These are phyloP conservation scores for Calonectria fujianensis DNA, from an alignment of 2,329 filamentous ascomycete species.

Conservation along the genomic window DNA sequence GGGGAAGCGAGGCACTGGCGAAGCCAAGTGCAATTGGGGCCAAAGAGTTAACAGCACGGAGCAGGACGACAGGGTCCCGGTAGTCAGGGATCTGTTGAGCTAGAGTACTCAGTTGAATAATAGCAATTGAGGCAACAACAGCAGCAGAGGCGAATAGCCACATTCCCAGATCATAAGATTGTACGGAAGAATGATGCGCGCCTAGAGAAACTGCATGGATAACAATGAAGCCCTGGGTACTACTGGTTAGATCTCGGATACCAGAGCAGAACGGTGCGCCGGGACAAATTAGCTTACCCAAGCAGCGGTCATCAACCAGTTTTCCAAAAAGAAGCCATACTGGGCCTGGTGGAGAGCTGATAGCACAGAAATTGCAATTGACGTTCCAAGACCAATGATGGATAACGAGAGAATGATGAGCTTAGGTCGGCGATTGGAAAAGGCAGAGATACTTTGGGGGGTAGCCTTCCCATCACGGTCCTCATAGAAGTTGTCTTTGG, in stretches of 20 bases:
- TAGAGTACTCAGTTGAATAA: constrained; percentile 67
- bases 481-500: constrained; percentile 73
- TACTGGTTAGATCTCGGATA: constrained; percentile 26
- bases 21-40: constrained; percentile 67
- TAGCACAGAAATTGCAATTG: constrained; percentile 74
- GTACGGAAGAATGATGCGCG: constrained; percentile 70
- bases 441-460: constrained; percentile 76
- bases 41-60: constrained; percentile 68
- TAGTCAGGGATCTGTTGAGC: constrained; percentile 55
- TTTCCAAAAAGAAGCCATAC: constrained; percentile 68
- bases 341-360: constrained; percentile 62
- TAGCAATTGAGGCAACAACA: constrained; percentile 65
- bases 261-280: background rate
- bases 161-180: constrained; percentile 72
- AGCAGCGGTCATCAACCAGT: constrained; percentile 75
- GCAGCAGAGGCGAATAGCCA: constrained; percentile 70
- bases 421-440: constrained; percentile 77
- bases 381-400: constrained; percentile 71
- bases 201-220: constrained; percentile 71
- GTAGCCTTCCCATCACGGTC: constrained; percentile 83
- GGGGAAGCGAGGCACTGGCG: constrained; percentile 74
- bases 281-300: constrained; percentile 74
- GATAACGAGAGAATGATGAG: constrained; percentile 72
- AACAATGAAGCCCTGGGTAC: constrained; percentile 68
- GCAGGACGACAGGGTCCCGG: constrained; percentile 65